phyloP scores from a whole-genome alignment of 2,329 filamentous ascomycete genomes.

The Ceratocystis cubensis region DNA sequence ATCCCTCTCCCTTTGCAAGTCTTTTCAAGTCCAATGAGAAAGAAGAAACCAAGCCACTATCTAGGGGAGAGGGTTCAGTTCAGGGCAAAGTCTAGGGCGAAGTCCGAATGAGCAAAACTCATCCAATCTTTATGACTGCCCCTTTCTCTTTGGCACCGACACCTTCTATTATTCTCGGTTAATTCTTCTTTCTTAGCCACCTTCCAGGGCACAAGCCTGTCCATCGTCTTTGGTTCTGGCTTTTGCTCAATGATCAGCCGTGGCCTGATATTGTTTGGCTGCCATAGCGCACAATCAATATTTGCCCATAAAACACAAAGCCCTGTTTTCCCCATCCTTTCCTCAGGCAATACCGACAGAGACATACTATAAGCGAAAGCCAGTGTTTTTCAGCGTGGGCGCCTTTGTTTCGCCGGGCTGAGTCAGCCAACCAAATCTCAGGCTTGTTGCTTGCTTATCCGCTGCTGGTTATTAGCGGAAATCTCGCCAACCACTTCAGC shows the following conservation, averaged over 20 bases:
- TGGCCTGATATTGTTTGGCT: neutral
- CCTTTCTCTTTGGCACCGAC: constrained; percentile 4
- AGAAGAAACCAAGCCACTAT: neutral
- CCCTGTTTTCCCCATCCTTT: neutral
- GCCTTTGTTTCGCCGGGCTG: neutral
- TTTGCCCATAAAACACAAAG: constrained; percentile 4
- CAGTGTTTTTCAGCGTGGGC: neutral
- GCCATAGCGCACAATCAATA: neutral
- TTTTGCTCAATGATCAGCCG: neutral
- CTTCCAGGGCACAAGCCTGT: neutral
- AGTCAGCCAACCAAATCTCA: neutral
- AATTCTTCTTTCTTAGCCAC: neutral
- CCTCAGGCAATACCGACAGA: neutral
- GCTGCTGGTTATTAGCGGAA: neutral
- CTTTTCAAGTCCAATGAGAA: constrained; percentile 1
- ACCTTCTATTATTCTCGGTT: constrained; percentile 14
- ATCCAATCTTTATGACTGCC: constrained; percentile 2
- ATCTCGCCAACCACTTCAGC: neutral
- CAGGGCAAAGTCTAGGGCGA: neutral
- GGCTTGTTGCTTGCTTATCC: neutral
- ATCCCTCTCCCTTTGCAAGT: neutral
- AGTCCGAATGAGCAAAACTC: neutral
- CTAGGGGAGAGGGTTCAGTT: no score
- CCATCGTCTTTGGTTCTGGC: neutral
- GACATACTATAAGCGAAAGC: constrained; percentile 6